A percentile compares a stretch with the other conserved stretches of the same genome.
phyloP scores from a whole-genome alignment of 1,139 yeast genomes.

The Suhomyces bribrorum region DNA sequence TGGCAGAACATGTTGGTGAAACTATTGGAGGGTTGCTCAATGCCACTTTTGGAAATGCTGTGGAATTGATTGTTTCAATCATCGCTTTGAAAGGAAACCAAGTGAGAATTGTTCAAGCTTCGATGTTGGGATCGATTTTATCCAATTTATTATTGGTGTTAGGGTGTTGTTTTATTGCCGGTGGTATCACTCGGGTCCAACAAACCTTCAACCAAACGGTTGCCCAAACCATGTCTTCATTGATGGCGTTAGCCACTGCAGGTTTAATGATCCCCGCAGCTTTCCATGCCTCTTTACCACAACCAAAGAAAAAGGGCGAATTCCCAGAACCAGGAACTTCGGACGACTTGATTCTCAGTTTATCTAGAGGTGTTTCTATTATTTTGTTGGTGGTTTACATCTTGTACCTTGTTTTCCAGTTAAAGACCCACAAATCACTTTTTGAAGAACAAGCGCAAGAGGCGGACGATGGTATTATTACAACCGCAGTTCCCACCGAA shows the following conservation, averaged over 20 bases:
- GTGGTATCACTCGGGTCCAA: slow-evolving; percentile 83
- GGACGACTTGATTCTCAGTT: slow-evolving; percentile 59
- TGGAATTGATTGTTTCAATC: slow-evolving; percentile 86
- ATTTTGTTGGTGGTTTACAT: slow-evolving; percentile 77
- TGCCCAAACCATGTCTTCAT: slow-evolving; percentile 95
- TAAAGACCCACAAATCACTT: slow-evolving; percentile 73
- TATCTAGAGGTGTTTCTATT: slow-evolving; percentile 86
- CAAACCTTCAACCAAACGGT: slow-evolving; percentile 93
- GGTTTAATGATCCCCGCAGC: slow-evolving; percentile 94
- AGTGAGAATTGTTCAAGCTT: slow-evolving; percentile 91
- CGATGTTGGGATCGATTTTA: slow-evolving; percentile 92
- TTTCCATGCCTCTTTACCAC: slow-evolving; percentile 80
- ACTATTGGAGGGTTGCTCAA: slow-evolving; percentile 90
- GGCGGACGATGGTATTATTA: slow-evolving; percentile 39
- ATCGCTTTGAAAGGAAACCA: slow-evolving; percentile 87
- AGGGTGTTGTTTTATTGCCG: slow-evolving; percentile 94
- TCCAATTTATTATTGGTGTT: slow-evolving; percentile 84
- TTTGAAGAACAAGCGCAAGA: slow-evolving; percentile 46
- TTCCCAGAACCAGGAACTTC: slow-evolving; percentile 45
- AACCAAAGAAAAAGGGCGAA: slow-evolving; percentile 33
- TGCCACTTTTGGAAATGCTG: slow-evolving; percentile 93
- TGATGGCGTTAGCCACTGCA: slow-evolving; percentile 87
- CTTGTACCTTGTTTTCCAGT: slow-evolving; percentile 80
- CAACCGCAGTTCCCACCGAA: slow-evolving; percentile 34
- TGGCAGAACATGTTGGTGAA: slow-evolving; percentile 82